Evolutionary conservation across 305 asterid species (phyloP).

Genomic region (Galium porrigens): DNA sequence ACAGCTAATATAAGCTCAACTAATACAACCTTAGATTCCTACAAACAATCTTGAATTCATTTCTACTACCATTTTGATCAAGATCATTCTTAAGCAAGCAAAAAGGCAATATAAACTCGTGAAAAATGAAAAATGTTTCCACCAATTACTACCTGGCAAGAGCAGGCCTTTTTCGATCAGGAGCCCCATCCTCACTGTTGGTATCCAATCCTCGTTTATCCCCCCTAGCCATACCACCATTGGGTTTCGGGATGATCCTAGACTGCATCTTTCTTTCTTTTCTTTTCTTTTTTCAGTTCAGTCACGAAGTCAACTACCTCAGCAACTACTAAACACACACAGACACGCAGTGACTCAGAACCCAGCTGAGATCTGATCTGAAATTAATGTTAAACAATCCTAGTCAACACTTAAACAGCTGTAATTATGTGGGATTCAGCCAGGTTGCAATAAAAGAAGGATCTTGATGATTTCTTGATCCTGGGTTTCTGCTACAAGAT

Average conservation of each 20-base stretch:
- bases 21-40: not conserved
- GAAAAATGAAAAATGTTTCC: not conserved
- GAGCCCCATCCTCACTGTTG: conserved; percentile 53
- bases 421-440: not conserved
- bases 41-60: conserved; percentile 3
- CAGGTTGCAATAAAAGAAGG: not conserved
- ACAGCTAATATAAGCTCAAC: not conserved
- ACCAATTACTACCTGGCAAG: conserved; percentile 56
- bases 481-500: not conserved
- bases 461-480: conserved; percentile 1
- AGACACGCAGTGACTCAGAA: not conserved
- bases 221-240: conserved; percentile 28
- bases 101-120: not conserved
- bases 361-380: conserved; percentile 40
- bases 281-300: conserved; percentile 7
- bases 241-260: conserved; percentile 34
- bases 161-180: conserved; percentile 84
- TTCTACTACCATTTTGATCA: not conserved
- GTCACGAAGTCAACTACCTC: conserved; percentile 7
- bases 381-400: conserved; percentile 6
- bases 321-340: not conserved
- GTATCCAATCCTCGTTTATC: conserved; percentile 66
- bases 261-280: conserved; percentile 34
- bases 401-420: conserved; percentile 4
- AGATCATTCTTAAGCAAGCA: not conserved